phyloP scores from a whole-genome alignment of 2,329 filamentous ascomycete species.

The Pestalotiopsis fici region DNA sequence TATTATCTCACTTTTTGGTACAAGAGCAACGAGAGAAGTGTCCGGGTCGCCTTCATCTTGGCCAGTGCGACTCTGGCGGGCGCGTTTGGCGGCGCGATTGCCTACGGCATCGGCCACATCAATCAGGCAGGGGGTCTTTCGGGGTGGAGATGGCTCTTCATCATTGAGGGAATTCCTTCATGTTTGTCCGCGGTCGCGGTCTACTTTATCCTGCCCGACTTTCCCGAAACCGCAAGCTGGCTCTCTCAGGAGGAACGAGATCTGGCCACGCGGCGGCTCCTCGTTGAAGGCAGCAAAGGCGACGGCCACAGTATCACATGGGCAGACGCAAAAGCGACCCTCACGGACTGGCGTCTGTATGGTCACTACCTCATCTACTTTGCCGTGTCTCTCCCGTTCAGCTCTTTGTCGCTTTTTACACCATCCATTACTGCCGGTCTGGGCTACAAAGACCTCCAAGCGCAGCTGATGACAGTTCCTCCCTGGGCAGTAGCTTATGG shows the following conservation, averaged over 20 bases:
- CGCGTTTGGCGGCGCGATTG: conserved; percentile 75
- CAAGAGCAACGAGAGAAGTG: conserved; percentile 66
- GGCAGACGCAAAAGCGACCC: conserved; percentile 68
- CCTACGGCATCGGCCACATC: conserved; percentile 74
- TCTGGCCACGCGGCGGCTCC: conserved; percentile 48
- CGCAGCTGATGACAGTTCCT: conserved; percentile 69
- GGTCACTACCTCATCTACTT: conserved; percentile 61
- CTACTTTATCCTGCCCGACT: conserved; percentile 66
- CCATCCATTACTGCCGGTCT: conserved; percentile 55
- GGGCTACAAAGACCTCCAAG: conserved; percentile 39
- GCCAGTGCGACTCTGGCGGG: conserved; percentile 68
- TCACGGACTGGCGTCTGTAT: conserved; percentile 68
- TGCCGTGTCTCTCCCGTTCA: conserved; percentile 34
- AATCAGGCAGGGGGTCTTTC: conserved; percentile 60
- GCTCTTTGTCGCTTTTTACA: conserved; percentile 45
- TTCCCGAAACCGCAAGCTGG: conserved; percentile 65
- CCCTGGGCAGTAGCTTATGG: conserved; percentile 59
- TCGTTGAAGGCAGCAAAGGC: conserved; percentile 52
- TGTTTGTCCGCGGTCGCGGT: conserved; percentile 56
- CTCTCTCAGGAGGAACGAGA: conserved; percentile 61
- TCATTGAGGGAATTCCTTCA: conserved; percentile 37
- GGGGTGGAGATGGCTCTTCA: conserved; percentile 75
- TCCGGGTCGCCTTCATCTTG: conserved; percentile 73
- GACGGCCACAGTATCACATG: conserved; percentile 64
- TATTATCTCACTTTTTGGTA: conserved; percentile 77